Conservation (phyloP, 345 rosid genomes). For the Turritis glabra region DNA sequence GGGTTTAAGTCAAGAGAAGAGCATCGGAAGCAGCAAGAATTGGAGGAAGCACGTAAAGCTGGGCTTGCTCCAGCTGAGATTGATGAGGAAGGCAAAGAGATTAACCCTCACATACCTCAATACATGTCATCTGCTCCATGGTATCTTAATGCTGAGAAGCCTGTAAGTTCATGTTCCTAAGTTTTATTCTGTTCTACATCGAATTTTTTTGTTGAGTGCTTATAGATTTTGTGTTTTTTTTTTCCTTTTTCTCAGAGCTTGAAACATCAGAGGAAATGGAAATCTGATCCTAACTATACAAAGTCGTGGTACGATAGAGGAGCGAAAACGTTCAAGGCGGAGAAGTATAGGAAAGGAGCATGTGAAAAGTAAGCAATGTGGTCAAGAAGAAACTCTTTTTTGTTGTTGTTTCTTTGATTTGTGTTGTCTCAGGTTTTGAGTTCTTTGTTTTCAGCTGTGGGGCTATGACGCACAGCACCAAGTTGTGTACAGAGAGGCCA, state of each 20-base stretch:
- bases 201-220: background rate
- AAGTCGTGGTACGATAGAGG: constrained; percentile 63
- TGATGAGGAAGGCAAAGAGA: constrained; percentile 69
- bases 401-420: background rate
- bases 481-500: constrained; percentile 77
- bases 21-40: constrained; percentile 56
- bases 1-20: constrained; percentile 68
- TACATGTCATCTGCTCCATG: constrained; percentile 73
- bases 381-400: background rate
- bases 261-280: constrained; percentile 76
- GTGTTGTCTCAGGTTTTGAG: background rate
- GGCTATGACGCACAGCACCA: constrained; percentile 72
- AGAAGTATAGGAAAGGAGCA: constrained; percentile 60
- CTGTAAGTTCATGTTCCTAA: constrained; percentile 33
- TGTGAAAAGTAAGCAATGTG: constrained; percentile 53
- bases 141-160: constrained; percentile 65
- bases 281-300: constrained; percentile 57
- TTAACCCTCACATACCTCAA: constrained; percentile 71
- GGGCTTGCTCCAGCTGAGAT: constrained; percentile 76
- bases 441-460: constrained; percentile 56
- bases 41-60: constrained; percentile 67
- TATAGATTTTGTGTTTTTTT: background rate
- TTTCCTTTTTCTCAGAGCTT: constrained; percentile 44
- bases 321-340: constrained; percentile 53
- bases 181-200: background rate